Evolutionary conservation across 768 basidiomycete genomes (phyloP).

Genomic region (Mycena galericulata): DNA sequence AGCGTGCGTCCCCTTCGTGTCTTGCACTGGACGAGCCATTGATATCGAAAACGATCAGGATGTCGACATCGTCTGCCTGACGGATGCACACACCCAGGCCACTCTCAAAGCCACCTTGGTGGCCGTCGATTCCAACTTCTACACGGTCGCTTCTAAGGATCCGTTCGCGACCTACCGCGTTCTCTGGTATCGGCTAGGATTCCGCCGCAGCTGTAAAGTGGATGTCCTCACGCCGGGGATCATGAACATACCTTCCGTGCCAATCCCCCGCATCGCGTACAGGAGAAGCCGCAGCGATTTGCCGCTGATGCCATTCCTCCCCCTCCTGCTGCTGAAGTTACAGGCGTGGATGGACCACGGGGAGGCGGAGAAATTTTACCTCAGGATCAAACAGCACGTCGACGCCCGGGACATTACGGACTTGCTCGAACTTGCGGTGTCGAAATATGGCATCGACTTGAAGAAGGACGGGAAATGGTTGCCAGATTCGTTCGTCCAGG

Average conservation of each 20-base stretch:
- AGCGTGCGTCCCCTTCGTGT: slow-evolving; percentile 43
- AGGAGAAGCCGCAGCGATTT: slow-evolving; percentile 40
- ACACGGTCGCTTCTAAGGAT: slow-evolving; percentile 51
- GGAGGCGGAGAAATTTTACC: slow-evolving; percentile 42
- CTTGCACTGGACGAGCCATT: background rate
- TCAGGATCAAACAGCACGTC: slow-evolving; percentile 51
- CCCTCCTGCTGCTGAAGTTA: slow-evolving; percentile 55
- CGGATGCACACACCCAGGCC: slow-evolving; percentile 47
- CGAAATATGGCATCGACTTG: slow-evolving; percentile 37
- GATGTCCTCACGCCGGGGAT: slow-evolving; percentile 53
- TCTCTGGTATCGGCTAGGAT: slow-evolving; percentile 50
- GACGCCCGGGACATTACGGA: slow-evolving; percentile 57
- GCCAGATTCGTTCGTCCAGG: slow-evolving; percentile 44
- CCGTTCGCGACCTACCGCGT: slow-evolving; percentile 55
- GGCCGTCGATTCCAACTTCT: slow-evolving; percentile 47
- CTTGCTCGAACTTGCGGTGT: slow-evolving; percentile 52
- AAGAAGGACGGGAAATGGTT: slow-evolving; percentile 42
- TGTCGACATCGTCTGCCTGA: slow-evolving; percentile 59
- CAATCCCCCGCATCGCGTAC: slow-evolving; percentile 36
- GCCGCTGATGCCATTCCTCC: slow-evolving; percentile 53
- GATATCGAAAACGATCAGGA: slow-evolving; percentile 47
- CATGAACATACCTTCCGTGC: slow-evolving; percentile 51
- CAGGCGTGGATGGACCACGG: slow-evolving; percentile 57
- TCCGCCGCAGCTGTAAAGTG: slow-evolving; percentile 49
- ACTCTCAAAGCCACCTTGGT: slow-evolving; percentile 54